A percentile compares a stretch with the other conserved stretches of the same genome.
Evolutionary conservation across 2,329 filamentous ascomycete species (phyloP).

Genomic region (Claviceps fusiformis): DNA sequence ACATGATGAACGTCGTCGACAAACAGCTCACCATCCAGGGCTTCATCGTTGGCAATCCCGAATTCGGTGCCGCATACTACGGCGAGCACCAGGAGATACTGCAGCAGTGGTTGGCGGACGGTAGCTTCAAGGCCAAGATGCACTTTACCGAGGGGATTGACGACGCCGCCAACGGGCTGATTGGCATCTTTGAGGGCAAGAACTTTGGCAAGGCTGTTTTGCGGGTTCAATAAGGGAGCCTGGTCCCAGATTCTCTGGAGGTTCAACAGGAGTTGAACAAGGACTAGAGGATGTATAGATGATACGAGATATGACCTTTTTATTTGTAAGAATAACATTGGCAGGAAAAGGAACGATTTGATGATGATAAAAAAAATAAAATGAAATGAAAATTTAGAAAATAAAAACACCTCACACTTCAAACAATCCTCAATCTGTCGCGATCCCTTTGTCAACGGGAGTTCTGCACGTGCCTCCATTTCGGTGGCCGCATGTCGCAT

Average conservation of each 20-base stretch:
- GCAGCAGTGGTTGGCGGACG: conserved; percentile 62
- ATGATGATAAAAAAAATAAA: too few relatives aligned
- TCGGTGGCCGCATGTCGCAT: too few relatives aligned
- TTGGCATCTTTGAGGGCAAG: conserved; percentile 62
- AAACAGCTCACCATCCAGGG: conserved; percentile 62
- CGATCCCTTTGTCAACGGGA: too few relatives aligned
- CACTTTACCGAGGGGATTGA: conserved; percentile 65
- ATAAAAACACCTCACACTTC: too few relatives aligned
- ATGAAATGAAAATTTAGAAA: too few relatives aligned
- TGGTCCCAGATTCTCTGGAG: too few relatives aligned
- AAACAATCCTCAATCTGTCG: too few relatives aligned
- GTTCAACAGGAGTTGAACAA: too few relatives aligned
- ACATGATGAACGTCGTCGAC: conserved; percentile 47
- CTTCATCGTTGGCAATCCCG: conserved; percentile 56
- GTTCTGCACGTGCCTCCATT: too few relatives aligned
- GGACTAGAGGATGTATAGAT: neutral
- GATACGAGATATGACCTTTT: neutral
- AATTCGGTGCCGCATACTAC: conserved; percentile 52
- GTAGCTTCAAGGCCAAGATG: conserved; percentile 57
- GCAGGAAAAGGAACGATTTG: too few relatives aligned
- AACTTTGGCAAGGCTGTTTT: conserved; percentile 81
- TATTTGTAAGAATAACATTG: too few relatives aligned
- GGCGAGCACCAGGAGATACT: conserved; percentile 65
- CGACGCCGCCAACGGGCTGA: conserved; percentile 57
- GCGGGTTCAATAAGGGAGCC: neutral